These are phyloP conservation scores for Bruguiera gymnorhiza DNA, from an alignment of 345 rosid genomes.

Conservation along the genomic window DNA sequence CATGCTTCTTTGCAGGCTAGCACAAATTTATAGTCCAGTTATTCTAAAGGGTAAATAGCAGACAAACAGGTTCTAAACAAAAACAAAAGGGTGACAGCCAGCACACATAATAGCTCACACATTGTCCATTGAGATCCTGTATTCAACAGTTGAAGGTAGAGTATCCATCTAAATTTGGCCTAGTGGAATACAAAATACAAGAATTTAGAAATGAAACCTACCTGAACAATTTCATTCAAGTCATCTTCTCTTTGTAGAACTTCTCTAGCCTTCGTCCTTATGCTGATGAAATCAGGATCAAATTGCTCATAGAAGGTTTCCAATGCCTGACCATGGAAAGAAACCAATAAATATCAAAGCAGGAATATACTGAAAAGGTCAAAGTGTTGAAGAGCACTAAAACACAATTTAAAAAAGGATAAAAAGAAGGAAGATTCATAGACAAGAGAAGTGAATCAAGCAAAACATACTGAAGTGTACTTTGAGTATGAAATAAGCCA, in stretches of 20 bases:
- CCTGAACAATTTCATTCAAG: constrained; percentile 98
- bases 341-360: constrained; percentile 3
- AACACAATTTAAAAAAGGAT: neutral
- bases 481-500: constrained; percentile 99
- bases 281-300: constrained; percentile 95
- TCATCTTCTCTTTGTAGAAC: constrained; percentile 99
- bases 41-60: neutral
- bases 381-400: neutral
- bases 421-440: neutral
- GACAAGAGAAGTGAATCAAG: constrained; percentile 4
- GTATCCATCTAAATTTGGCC: neutral
- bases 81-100: neutral
- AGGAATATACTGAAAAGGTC: neutral
- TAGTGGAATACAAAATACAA: neutral
- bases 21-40: neutral
- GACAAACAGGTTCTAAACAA: neutral
- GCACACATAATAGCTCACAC: neutral
- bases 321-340: constrained; percentile 60
- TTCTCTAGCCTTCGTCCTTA: constrained; percentile 96
- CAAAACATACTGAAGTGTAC: constrained; percentile 69
- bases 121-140: neutral
- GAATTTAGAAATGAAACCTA: constrained; percentile 23
- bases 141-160: neutral
- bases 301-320: constrained; percentile 94
- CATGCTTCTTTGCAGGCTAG: no score